phyloP scores from a whole-genome alignment of 2,329 filamentous ascomycete genomes.

The Coleophoma crateriformis region DNA sequence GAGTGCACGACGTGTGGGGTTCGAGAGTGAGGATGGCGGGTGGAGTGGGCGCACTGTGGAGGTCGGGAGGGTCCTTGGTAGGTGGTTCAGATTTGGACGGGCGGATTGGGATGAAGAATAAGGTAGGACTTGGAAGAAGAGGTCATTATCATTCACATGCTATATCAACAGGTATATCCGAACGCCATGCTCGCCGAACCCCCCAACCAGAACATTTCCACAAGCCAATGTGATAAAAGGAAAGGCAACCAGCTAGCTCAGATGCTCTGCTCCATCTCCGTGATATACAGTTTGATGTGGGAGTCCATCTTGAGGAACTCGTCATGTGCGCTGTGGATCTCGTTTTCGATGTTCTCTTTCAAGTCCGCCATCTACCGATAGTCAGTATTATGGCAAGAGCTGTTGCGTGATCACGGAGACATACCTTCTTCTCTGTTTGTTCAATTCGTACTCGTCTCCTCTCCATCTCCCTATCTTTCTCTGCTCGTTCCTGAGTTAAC shows the following conservation, averaged over 20 bases:
- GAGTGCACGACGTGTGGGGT: conserved; percentile 36
- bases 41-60: conserved; percentile 56
- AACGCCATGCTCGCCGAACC: conserved; percentile 15
- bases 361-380: conserved; percentile 80
- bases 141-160: conserved; percentile 21
- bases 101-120: conserved; percentile 28
- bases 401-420: conserved; percentile 15
- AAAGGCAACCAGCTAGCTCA: conserved; percentile 4
- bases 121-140: background rate
- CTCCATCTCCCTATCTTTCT: conserved; percentile 90
- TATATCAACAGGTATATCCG: conserved; percentile 25
- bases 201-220: conserved; percentile 4
- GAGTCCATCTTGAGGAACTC: conserved; percentile 97
- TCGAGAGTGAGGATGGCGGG: conserved; percentile 39
- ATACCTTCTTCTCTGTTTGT: conserved; percentile 96
- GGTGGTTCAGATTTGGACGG: conserved; percentile 57
- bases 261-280: conserved; percentile 94
- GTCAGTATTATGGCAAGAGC: conserved; percentile 20
- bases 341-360: conserved; percentile 94
- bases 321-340: conserved; percentile 83
- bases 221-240: background rate
- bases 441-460: conserved; percentile 88
- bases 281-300: conserved; percentile 96
- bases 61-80: conserved; percentile 49
- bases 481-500: conserved; percentile 76